Conservation (phyloP, 1,284 basidiomycete species). For the Pholiota adiposa region DNA sequence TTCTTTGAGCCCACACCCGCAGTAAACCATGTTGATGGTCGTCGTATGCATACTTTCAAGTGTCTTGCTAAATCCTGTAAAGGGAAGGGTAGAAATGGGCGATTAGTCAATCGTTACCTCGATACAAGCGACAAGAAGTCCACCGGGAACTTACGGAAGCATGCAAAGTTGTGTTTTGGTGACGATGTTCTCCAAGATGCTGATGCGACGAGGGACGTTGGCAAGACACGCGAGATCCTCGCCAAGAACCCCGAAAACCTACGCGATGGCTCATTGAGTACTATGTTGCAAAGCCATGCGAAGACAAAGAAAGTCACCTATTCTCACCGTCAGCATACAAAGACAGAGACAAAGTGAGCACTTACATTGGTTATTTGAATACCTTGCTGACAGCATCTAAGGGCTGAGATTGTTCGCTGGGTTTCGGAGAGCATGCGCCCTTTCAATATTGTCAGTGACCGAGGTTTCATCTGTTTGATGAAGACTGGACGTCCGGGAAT, state of each 20-base stretch:
- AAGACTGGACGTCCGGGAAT: constrained; percentile 16
- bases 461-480: constrained; percentile 14
- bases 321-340: constrained; percentile 12
- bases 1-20: neutral
- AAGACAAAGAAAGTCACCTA: constrained; percentile 20
- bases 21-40: constrained; percentile 12
- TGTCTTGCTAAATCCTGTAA: constrained; percentile 34
- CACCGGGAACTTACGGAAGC: constrained; percentile 38
- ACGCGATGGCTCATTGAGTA: constrained; percentile 28
- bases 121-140: constrained; percentile 34
- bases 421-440: constrained; percentile 10
- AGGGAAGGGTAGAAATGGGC: no score
- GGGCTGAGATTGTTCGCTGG: constrained; percentile 14
- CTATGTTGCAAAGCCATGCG: constrained; percentile 6
- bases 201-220: constrained; percentile 18
- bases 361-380: neutral
- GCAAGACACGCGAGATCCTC: no score
- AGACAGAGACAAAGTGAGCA: constrained; percentile 3
- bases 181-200: constrained; percentile 31
- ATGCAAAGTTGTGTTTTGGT: constrained; percentile 42
- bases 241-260: constrained; percentile 3
- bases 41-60: constrained; percentile 35
- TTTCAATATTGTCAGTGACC: constrained; percentile 14
- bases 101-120: constrained; percentile 33
- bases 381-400: neutral